Base-by-base conservation (phyloP, 2,329 filamentous ascomycete genomes). In the Colletotrichum chlorophyti region DNA sequence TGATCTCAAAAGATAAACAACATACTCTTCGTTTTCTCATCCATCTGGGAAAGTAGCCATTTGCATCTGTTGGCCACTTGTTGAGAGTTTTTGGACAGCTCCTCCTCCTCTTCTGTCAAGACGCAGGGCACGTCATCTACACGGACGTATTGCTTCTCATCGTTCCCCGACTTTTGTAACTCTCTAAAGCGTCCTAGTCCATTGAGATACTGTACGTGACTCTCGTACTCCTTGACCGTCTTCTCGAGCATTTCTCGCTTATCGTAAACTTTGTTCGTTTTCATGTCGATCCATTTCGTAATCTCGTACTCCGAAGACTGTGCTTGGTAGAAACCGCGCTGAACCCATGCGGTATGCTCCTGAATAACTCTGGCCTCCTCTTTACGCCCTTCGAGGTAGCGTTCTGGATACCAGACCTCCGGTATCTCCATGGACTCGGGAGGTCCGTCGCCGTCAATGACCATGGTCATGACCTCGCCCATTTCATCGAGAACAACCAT, bases 391-490 rank as follows among this genome's bases (percentile, higher is more conserved):
- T 73, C 70, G 48, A 83, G 68, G 55, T 85, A 86, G n/a, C 76
- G 78, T 66, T 85, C 83, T 1, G 81, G 78, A 63, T 83, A 85
- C 60, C 84, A 77, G 11, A 78, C 69, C 37, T 72, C 69, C 6
- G 83, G 83, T 29, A 86, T 77, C 4, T 83, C 79, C 37, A 83
- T 72, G 3, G 74, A 73, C 40, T 76, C 75, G 7, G 70, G 65
- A 5, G 78, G 71, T 2, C 76, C 78, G 4, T 74, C 70, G 3
- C 73, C 74, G 14, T 72, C 71, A 11, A 85, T 65, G 38, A 76
- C 76, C 32, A 85, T 72, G 7, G 76, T 75, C 21, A 86, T 63
- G 4, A 85, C 74, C n/a, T 84, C 80, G 4, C 79, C 79, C 58
- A 76, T 72, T 12, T 77, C 71, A n/a, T 71, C 69, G 34, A 83